phyloP scores from a whole-genome alignment of 1,139 yeast genomes.

The Sugiyamaella neomexicana region DNA sequence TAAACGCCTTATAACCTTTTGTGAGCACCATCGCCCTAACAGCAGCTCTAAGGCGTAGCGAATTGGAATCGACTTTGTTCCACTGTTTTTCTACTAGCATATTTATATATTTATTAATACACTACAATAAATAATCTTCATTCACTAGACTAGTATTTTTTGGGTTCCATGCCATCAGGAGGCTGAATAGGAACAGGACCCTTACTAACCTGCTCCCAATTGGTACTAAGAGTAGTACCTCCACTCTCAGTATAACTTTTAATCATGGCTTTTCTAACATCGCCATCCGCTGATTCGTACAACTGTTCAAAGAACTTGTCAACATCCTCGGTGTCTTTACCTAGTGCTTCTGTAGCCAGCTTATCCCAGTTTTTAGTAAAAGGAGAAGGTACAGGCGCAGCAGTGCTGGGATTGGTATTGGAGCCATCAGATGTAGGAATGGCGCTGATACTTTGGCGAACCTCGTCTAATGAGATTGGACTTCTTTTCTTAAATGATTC shows the following conservation, averaged over 20 bases:
- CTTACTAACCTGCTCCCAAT: constrained; percentile 85
- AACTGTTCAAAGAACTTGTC: constrained; percentile 66
- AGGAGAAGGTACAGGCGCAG: constrained; percentile 14
- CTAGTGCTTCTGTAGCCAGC: constrained; percentile 53
- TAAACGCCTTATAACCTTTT: constrained; percentile 65
- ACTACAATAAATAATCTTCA: neutral
- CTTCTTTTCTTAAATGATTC: neutral
- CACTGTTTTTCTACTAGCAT: no score
- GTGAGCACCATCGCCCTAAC: constrained; percentile 45
- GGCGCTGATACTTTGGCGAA: neutral
- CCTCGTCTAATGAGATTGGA: constrained; percentile 10
- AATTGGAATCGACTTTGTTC: no score
- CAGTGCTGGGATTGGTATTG: neutral
- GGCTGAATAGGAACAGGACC: constrained; percentile 70
- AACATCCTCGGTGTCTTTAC: constrained; percentile 46
- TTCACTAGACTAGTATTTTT: constrained; percentile 24
- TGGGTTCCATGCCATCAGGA: constrained; percentile 58
- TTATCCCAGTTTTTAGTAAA: constrained; percentile 66
- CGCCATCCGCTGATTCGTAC: constrained; percentile 81
- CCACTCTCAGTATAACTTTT: constrained; percentile 91
- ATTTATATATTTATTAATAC: neutral
- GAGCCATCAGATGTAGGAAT: neutral
- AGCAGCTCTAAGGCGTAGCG: neutral
- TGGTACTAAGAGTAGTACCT: constrained; percentile 91
- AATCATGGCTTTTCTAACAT: constrained; percentile 93